Evolutionary conservation across 2,329 filamentous ascomycete species (phyloP), one percentile per base, ranked within the genome.

Genomic region (Ceratocystis destructans): DNA sequence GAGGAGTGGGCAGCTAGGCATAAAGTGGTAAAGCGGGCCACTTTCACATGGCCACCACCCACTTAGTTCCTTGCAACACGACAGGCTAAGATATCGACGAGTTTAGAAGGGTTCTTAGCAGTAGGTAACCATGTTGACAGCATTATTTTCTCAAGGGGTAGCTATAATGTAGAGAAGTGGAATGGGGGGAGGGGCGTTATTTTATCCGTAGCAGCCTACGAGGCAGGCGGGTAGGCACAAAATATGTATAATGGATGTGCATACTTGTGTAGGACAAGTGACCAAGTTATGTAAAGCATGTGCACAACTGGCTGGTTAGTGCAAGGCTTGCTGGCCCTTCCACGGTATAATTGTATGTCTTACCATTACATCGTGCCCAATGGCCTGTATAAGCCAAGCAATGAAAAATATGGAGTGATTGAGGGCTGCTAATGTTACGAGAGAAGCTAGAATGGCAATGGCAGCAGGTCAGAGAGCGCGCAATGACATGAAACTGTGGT

Each of bases 401-500:
- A 12, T 25, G 7, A 8, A 5, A 12, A 53, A 25, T 15, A 53
- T 25, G 20, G 46, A 10, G n/a, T 50, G 17, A 20, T 25, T 25
- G 25, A 25, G 48, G 48, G 20, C 48, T 25, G 25, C 22, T 53
- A 50, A 20, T 50, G 17, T 25, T 53, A 53, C 48, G 20, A 53
- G 20, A 53, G 20, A 53, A 20, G 48, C 25, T 53, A 53, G 53
- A 33, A 59, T 37, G 53, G 22, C 17, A 25, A 7, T n/a, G 10
- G 37, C 37, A 41, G 37, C 25, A 59, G 53, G 53, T 20, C 53
- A 59, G 53, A 59, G 53, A 59, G 53, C 53, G 53, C 28, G 53
- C 53, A 59, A 59, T 59, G 53, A 59, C 53, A 37, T 59, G 28
- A 59, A 59, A 59, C 53, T 59, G 53, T 59, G 28, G 53, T 59